Evolutionary conservation across 441 rosid species (phyloP).

Genomic region (Aquilaria agallochum): DNA sequence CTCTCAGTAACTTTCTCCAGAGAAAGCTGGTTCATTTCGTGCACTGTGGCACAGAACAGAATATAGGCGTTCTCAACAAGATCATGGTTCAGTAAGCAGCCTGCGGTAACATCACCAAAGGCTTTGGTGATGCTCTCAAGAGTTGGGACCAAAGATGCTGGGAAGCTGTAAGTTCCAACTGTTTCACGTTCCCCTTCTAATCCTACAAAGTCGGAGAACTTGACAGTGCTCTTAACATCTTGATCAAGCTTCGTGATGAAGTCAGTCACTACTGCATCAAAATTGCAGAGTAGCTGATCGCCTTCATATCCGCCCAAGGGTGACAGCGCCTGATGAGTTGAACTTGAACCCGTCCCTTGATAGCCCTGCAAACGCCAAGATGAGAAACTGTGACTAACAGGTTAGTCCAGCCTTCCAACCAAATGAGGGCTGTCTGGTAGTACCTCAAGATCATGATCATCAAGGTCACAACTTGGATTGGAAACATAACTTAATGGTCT

Average conservation of each 20-base stretch:
- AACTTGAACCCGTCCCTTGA: background rate
- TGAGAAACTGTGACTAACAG: background rate
- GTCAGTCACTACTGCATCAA: background rate
- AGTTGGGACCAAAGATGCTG: conserved; percentile 8
- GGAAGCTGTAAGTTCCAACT: conserved; percentile 9
- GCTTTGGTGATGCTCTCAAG: background rate
- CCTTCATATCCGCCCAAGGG: background rate
- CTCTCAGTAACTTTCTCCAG: conserved; percentile 3
- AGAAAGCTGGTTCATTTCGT: conserved; percentile 6
- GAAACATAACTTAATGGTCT: background rate
- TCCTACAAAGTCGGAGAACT: background rate
- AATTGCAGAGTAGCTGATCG: background rate
- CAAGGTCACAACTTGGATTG: background rate
- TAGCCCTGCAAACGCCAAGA: background rate
- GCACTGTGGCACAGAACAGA: conserved; percentile 4
- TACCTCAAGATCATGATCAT: background rate
- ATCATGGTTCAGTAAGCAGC: background rate
- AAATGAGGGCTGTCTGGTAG: background rate
- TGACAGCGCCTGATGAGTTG: background rate
- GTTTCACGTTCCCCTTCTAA: background rate
- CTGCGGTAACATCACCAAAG: conserved; percentile 3
- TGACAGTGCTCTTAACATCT: background rate
- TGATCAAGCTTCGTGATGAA: conserved; percentile 8
- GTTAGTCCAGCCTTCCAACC: background rate
- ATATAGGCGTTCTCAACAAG: background rate